phyloP scores from a whole-genome alignment of 2,329 filamentous ascomycete species.

The Magnaporthales sp. region DNA sequence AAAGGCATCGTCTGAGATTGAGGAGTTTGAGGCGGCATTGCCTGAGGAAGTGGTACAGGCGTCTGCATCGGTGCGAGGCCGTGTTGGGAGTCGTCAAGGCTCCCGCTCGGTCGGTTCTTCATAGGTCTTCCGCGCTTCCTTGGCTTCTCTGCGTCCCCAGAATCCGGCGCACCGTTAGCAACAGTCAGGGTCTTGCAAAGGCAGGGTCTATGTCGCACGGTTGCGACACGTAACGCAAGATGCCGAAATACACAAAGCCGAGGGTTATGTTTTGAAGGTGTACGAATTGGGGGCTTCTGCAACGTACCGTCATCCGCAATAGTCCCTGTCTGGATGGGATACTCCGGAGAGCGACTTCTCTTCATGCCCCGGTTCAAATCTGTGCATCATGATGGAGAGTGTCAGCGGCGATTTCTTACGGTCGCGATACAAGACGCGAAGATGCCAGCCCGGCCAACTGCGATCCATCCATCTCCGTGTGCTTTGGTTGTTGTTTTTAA shows the following conservation, averaged over 20 bases:
- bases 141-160: conserved; percentile 32
- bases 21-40: conserved; percentile 44
- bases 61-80: conserved; percentile 31
- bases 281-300: conserved; percentile 15
- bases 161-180: background rate
- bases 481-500: too few species aligned
- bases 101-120: conserved; percentile 45
- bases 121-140: conserved; percentile 55
- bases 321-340: conserved; percentile 40
- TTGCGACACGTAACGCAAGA: conserved; percentile 20
- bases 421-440: background rate
- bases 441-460: too few species aligned
- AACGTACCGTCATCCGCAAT: conserved; percentile 64
- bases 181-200: background rate
- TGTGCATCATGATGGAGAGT: background rate
- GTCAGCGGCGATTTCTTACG: background rate
- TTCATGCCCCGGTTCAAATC: conserved; percentile 56
- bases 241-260: conserved; percentile 2
- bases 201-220: conserved; percentile 18
- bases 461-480: too few species aligned
- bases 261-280: conserved; percentile 2
- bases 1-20: conserved; percentile 41
- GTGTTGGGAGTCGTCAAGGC: conserved; percentile 44
- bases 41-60: conserved; percentile 29
- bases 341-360: conserved; percentile 68